Base-by-base conservation (phyloP, 106 monocot genomes). In the Platanthera zijinensis region DNA sequence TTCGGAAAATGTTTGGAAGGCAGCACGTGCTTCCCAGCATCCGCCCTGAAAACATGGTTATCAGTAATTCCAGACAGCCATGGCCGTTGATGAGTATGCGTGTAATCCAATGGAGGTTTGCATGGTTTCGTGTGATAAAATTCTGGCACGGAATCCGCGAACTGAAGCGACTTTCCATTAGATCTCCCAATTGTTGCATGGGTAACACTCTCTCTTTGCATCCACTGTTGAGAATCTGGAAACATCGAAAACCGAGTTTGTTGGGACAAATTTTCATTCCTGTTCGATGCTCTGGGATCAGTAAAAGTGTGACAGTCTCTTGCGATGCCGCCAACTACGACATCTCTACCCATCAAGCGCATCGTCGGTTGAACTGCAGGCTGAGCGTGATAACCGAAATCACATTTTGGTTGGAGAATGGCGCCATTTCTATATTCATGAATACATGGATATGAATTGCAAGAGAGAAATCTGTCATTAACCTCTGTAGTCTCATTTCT, bases 311-410 rank as follows among this genome's bases (percentile, higher is more conserved):
- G 72, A 51, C 50, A 68, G 6, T 84, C 77, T 79, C 83, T 78
- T 62, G n/a, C 61, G 63, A 53, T 78, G 28, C 51, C 77, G 51
- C 84, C 78, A 77, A 95, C 80, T 28, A 80, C 78, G 54, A 95
- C 80, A 91, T 89, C 76, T 80, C 81, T 84, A 50, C 94, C 94
- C 94, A 95, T 95, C 82, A 95, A 75, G 47, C 94, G 91, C 82
- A 95, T 83, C 5, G 87, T 72, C 56, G 85, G 73, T 22, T 73
- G 80, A 11, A 51, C 50, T 22, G 51, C 72, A 22, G 72, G 51
- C 49, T 51, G 19, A 48, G 11, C 32, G 6, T 70, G 47, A 48
- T 48, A 70, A 73, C 82, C 54, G 52, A 69, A 47, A 59, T 45
- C 71, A 17, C 77, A 52, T 19, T 70, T 78, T 19, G 25, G 30